Evolutionary conservation across 1,139 yeast genomes (phyloP), one percentile per base, ranked within the genome.

Genomic region (Hyphopichia khmerensis): DNA sequence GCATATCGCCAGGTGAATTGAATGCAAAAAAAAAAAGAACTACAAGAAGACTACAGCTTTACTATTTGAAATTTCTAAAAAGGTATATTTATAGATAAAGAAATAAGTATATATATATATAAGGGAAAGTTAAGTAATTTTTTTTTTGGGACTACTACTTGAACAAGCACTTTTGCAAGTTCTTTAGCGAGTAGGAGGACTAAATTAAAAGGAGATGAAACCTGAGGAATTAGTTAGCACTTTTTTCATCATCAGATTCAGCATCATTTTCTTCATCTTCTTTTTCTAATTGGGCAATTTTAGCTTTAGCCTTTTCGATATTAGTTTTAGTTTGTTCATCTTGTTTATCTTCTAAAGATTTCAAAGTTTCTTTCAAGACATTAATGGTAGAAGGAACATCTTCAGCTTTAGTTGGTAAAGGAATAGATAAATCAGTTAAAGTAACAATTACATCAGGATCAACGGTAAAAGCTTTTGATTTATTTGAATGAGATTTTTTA

Each of bases 361-460:
- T 73, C 62, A 88, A 79, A 65, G 95, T 90, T 57, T 77, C 80
- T 74, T 84, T 82, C 67, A 93, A 80, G 55, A 81, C 74, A 47
- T 75, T 81, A 55, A 87, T 65, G 50, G 95, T 81, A 41, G 68
- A 67, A 38, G 85, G 75, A 50, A 87, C 83, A 43, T 87, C 95
- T 23, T 84, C 95, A 53, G 79, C 72, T 57, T 84, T 79, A 48
- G 84, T 75, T 60, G 99, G 99, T 53, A 91, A 81, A 42, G 87
- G 75, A 50, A 93, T 79, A 49, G 84, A 82, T 63, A 91, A 79
- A 56, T 86, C 84, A 49, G 89, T 77, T 55, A 95, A 79, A 46
- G 87, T 80, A 51, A 85, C 84, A 58, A 93, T 84, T 50, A 89
- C 77, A 49, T 84, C 85, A 45, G 96, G 86, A 60, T 91, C 93